These are phyloP conservation scores for Thalia dealbata DNA, from an alignment of 176 grass and related monocot genomes.

Conservation along the genomic window DNA sequence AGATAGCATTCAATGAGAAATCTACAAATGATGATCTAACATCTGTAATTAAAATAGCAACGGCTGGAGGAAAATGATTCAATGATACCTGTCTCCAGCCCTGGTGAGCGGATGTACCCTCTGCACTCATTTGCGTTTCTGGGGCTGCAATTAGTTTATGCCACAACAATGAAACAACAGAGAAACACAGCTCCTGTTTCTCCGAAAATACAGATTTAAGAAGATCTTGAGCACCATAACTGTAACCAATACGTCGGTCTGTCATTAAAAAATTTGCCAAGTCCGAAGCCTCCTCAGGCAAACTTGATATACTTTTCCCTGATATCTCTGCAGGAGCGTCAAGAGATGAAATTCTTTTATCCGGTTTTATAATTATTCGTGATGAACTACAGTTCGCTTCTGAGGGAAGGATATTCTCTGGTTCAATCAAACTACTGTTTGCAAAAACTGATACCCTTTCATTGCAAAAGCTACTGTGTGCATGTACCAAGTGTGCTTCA, in stretches of 20 bases:
- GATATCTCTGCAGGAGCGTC: conserved; percentile 55
- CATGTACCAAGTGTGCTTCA: conserved; percentile 53
- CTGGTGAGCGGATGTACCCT: conserved; percentile 99
- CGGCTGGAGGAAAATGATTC: neutral
- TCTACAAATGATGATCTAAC: no score
- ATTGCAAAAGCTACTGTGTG: conserved; percentile 27
- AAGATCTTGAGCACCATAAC: conserved; percentile 54
- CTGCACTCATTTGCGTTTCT: conserved; percentile 95
- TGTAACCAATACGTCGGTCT: conserved; percentile 71
- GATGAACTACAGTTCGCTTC: conserved; percentile 46
- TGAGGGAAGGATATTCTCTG: conserved; percentile 39
- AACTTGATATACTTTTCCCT: conserved; percentile 57
- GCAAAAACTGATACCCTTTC: conserved; percentile 30
- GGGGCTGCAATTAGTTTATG: conserved; percentile 91
- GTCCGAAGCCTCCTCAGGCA: conserved; percentile 84
- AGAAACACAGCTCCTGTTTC: conserved; percentile 95
- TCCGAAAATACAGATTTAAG: conserved; percentile 79
- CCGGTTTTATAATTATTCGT: conserved; percentile 35
- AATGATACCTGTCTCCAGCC: conserved; percentile 86
- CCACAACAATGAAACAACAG: conserved; percentile 96
- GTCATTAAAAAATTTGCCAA: conserved; percentile 96
- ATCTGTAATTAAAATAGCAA: neutral
- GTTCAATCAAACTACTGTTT: conserved; percentile 25
- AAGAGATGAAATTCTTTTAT: conserved; percentile 36
- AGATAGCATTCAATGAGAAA: neutral